phyloP scores from a whole-genome alignment of 2,329 filamentous ascomycete species.

The Waltergamsia citrina region DNA sequence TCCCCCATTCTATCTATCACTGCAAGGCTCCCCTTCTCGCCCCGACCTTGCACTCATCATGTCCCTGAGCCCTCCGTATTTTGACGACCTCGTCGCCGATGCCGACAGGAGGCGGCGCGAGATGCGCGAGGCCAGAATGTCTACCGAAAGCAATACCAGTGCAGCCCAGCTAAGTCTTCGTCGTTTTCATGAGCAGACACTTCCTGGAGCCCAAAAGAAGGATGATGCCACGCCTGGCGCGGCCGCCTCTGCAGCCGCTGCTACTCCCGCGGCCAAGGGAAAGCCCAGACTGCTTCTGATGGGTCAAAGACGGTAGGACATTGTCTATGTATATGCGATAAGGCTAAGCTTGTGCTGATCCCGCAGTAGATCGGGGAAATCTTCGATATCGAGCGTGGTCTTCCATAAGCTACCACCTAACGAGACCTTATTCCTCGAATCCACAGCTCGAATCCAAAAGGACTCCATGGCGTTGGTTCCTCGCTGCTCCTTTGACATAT shows the following conservation, averaged over 20 bases:
- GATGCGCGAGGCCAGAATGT: slow-evolving; percentile 17
- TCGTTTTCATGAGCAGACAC: slow-evolving; percentile 28
- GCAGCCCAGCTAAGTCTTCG: slow-evolving; percentile 54
- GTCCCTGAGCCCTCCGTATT: slow-evolving; percentile 22
- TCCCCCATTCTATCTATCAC: background rate
- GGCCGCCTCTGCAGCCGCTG: slow-evolving; percentile 27
- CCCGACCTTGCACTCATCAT: no score
- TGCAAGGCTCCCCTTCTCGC: no score
- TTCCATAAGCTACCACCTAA: slow-evolving; percentile 96
- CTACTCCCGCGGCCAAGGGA: slow-evolving; percentile 49
- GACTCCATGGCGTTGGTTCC: slow-evolving; percentile 80
- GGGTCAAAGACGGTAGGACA: slow-evolving; percentile 87
- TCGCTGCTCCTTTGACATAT: slow-evolving; percentile 2
- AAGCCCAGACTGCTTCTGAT: slow-evolving; percentile 87
- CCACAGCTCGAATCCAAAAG: slow-evolving; percentile 88
- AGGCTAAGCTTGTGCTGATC: background rate
- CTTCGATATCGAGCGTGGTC: slow-evolving; percentile 97
- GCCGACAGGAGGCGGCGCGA: slow-evolving; percentile 11
- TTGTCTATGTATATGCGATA: no score
- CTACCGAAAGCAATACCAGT: slow-evolving; percentile 31
- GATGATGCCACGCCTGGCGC: slow-evolving; percentile 32
- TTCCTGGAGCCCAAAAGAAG: slow-evolving; percentile 24
- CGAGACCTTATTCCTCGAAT: slow-evolving; percentile 92
- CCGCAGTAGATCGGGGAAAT: slow-evolving; percentile 76
- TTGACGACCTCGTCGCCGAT: slow-evolving; percentile 2